phyloP scores from a whole-genome alignment of 257 asterid species.

The Solanum raphanifolium region DNA sequence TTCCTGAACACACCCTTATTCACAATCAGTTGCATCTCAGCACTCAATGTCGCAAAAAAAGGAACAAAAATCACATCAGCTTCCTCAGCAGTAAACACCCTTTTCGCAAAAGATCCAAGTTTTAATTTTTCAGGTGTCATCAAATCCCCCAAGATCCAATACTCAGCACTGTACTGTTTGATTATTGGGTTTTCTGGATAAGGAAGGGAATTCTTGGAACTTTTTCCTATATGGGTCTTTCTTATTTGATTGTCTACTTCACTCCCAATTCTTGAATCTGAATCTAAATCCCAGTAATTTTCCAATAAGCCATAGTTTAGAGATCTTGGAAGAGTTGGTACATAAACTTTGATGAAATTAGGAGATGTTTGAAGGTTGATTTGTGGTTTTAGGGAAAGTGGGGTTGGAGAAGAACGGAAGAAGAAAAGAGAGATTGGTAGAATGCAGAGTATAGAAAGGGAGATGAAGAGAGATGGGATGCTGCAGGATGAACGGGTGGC shows the following conservation, averaged over 20 bases:
- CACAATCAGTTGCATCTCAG: conserved; percentile 69
- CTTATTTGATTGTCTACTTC: conserved; percentile 74
- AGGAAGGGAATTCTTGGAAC: conserved; percentile 26
- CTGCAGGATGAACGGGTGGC: background rate
- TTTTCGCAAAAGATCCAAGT: conserved; percentile 49
- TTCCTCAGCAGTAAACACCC: conserved; percentile 44
- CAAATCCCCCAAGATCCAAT: conserved; percentile 89
- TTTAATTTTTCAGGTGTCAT: conserved; percentile 36
- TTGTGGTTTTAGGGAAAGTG: conserved; percentile 15
- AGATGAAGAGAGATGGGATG: conserved; percentile 46
- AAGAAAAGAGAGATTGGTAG: conserved; percentile 31
- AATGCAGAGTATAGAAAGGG: conserved; percentile 25
- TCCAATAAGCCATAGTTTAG: conserved; percentile 77
- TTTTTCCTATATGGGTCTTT: conserved; percentile 28
- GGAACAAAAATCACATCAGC: conserved; percentile 94
- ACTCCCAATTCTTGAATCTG: conserved; percentile 68
- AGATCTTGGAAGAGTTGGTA: conserved; percentile 76
- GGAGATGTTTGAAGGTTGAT: conserved; percentile 17
- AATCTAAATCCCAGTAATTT: conserved; percentile 55
- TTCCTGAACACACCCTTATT: conserved; percentile 82
- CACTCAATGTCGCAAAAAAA: conserved; percentile 82
- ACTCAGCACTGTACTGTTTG: conserved; percentile 93
- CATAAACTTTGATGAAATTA: conserved; percentile 48
- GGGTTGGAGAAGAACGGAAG: conserved; percentile 19
- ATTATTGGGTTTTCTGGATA: conserved; percentile 81